Evolutionary conservation across 139 green algal species (phyloP), one percentile per base, ranked within the genome.

Genomic region (Closterium sp.): DNA sequence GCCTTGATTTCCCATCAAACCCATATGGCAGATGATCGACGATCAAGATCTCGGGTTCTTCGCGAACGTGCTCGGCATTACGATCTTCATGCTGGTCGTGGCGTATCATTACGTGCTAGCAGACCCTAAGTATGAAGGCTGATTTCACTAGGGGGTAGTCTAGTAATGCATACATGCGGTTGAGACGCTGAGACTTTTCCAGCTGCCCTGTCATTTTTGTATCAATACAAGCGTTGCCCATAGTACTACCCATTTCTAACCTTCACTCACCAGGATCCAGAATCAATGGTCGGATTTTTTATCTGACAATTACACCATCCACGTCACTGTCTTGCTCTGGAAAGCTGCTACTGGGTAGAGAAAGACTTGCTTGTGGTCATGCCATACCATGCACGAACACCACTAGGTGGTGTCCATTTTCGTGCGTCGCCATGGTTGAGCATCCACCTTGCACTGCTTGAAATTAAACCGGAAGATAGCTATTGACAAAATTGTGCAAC

Each of bases 81-180:
- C 89, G 30, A 95, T 95, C 92, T 95, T 95, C 87, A 64, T 95
- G 28, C 55, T 95, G 30, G 92, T 95, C 25, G 90, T 95, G 32
- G 93, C 88, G 6, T 95, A 95, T 90, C 93, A 95, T 88, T 95
- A 95, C 92, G 93, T 95, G 16, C 92, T 95, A 7, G 92, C 93
- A 8, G 93, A 95, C 34, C 93, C 93, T 76, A 76, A 76, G 55
- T 76, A 76, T 76, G 55, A 76, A 76, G 55, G 55, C 55, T 76
- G 55, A 76, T 1, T n/a, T n/a, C n/a, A 76, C 55, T 76, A 76
- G 12, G 55, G 55, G 55, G 55, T 76, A 76, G 55, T 6, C 12
- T 16, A 19, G 25, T 76, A 16, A 69, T 69, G n/a, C n/a, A 25
- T 28, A 76, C 55, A 76, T 76, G 55, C 1, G 55, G 55, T 76